phyloP scores from a whole-genome alignment of 768 basidiomycete species.

The Tylopilus balloui region DNA sequence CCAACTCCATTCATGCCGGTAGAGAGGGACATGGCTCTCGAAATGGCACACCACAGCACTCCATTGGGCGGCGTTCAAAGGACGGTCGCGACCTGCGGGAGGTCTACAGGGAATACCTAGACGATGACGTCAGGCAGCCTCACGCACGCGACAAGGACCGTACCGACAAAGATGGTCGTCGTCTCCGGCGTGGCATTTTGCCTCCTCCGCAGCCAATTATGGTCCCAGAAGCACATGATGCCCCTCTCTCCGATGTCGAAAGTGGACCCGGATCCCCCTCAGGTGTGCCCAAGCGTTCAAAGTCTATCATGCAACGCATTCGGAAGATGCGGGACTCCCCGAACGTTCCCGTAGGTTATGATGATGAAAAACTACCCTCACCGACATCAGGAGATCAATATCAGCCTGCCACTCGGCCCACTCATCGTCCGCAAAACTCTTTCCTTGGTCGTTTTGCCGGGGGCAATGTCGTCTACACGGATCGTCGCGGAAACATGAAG shows the following conservation, averaged over 20 bases:
- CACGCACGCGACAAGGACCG: slow-evolving; percentile 34
- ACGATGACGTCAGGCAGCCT: slow-evolving; percentile 33
- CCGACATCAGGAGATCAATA: slow-evolving; percentile 37
- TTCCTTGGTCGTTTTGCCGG: slow-evolving; percentile 70
- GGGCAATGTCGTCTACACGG: slow-evolving; percentile 25
- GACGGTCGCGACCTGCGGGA: slow-evolving; percentile 50
- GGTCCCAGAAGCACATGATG: slow-evolving; percentile 55
- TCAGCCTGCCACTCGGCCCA: slow-evolving; percentile 41
- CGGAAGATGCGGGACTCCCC: slow-evolving; percentile 85
- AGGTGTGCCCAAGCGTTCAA: slow-evolving; percentile 61
- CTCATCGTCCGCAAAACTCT: slow-evolving; percentile 69
- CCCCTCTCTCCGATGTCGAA: slow-evolving; percentile 36
- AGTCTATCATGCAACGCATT: slow-evolving; percentile 84
- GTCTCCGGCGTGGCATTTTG: slow-evolving; percentile 47
- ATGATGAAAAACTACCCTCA: slow-evolving; percentile 42
- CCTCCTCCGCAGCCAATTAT: slow-evolving; percentile 86
- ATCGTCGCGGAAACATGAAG: slow-evolving; percentile 35
- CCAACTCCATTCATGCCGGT: slow-evolving; percentile 68
- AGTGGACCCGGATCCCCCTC: slow-evolving; percentile 39
- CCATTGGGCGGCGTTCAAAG: slow-evolving; percentile 37
- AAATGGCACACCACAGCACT: slow-evolving; percentile 34
- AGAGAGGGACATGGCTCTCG: slow-evolving; percentile 43
- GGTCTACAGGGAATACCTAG: slow-evolving; percentile 41
- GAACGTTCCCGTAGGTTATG: slow-evolving; percentile 65
- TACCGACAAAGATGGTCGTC: slow-evolving; percentile 30